Percentiles rank a stretch among this genome's conserved stretches.
These are phyloP conservation scores for Thraustotheca clavata DNA, from an alignment of 352 stramenopile genomes.

Conservation along the genomic window DNA sequence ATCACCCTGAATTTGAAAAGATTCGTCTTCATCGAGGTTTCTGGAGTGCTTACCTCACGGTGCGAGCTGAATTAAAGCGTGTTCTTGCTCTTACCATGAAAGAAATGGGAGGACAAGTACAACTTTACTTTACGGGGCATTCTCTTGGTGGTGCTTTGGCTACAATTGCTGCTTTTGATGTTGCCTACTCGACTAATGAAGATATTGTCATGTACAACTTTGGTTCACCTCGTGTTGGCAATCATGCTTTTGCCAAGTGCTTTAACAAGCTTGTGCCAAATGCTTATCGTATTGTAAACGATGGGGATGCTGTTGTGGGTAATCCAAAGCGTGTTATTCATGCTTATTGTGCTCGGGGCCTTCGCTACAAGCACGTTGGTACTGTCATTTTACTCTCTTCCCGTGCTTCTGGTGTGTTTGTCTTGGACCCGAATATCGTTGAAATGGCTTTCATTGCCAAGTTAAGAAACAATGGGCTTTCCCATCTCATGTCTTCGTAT, in stretches of 20 bases:
- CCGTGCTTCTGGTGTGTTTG: constrained; percentile 23
- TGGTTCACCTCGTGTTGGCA: constrained; percentile 29
- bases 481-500: constrained; percentile 9
- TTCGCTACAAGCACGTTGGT: constrained; percentile 28
- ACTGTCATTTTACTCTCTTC: constrained; percentile 23
- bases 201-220: constrained; percentile 32
- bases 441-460: constrained; percentile 27
- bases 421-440: constrained; percentile 28
- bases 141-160: constrained; percentile 87
- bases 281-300: constrained; percentile 24
- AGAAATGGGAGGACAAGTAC: constrained; percentile 51
- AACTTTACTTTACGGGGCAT: constrained; percentile 89
- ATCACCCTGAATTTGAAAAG: constrained; percentile 1
- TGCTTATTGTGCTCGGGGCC: constrained; percentile 1
- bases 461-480: constrained; percentile 18
- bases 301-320: constrained; percentile 25
- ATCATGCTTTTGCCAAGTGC: constrained; percentile 21
- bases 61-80: constrained; percentile 65
- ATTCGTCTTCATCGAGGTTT: constrained; percentile 38
- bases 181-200: constrained; percentile 55
- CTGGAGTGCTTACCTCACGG: constrained; percentile 72
- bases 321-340: constrained; percentile 22
- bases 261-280: constrained; percentile 23
- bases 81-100: constrained; percentile 63
- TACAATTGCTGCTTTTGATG: constrained; percentile 79